phyloP scores from a whole-genome alignment of 2,329 filamentous ascomycete genomes.

The Curvularia lunata region DNA sequence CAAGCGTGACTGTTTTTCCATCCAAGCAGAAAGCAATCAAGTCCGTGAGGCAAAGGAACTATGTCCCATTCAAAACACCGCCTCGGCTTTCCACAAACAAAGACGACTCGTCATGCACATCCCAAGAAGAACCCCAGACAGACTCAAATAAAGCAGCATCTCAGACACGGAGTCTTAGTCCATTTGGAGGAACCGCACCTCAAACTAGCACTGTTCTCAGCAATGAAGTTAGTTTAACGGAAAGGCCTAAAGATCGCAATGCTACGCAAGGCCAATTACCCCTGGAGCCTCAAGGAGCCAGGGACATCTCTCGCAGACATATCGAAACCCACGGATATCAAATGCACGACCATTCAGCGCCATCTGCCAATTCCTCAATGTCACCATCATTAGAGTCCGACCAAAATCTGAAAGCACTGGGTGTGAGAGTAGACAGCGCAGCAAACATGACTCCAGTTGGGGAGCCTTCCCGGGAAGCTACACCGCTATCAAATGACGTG shows the following conservation, averaged over 20 bases:
- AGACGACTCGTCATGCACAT: not conserved
- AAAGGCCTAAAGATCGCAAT: constrained; percentile 1
- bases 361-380: not conserved
- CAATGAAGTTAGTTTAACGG: not conserved
- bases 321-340: not conserved
- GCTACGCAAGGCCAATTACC: not conserved
- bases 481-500: not conserved
- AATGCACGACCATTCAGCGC: not conserved
- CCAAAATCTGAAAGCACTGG: not conserved
- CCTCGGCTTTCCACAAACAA: constrained; percentile 1
- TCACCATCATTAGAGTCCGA: not conserved
- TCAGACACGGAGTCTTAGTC: not conserved
- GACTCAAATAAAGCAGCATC: not conserved
- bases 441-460: not conserved
- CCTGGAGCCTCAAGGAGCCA: not conserved
- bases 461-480: not conserved
- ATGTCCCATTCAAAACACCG: constrained; percentile 1
- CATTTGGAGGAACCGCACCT: not conserved
- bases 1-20: not conserved
- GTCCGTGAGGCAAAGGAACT: constrained; percentile 5
- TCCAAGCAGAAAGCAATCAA: constrained; percentile 16
- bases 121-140: not conserved
- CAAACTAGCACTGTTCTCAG: not conserved
- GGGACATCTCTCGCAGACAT: not conserved
- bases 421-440: not conserved